Conservation (phyloP, 75 land plant species). For the Isoetes taiwanensis region DNA sequence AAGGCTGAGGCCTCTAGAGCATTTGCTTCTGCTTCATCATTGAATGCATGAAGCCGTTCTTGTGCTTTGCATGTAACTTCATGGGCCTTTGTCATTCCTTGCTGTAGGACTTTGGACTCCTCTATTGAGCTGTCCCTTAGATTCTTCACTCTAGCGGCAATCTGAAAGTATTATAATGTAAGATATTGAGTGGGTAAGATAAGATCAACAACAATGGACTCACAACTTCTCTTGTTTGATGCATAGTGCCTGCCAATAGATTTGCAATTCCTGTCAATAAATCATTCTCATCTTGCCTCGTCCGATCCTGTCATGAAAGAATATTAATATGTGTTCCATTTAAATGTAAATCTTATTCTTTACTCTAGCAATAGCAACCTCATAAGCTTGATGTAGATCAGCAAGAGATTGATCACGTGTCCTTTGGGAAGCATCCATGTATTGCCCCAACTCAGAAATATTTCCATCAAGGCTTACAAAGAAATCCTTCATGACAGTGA, state of each 20-base stretch:
- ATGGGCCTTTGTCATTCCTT: constrained; percentile 41
- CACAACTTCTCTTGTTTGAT: constrained; percentile 69
- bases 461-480: constrained; percentile 46
- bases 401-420: constrained; percentile 44
- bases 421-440: constrained; percentile 42
- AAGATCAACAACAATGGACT: not conserved
- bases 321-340: not conserved
- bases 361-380: constrained; percentile 28
- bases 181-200: not conserved
- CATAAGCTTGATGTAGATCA: constrained; percentile 68
- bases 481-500: constrained; percentile 39
- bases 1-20: constrained; percentile 12
- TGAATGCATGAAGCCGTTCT: constrained; percentile 5
- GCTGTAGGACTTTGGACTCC: constrained; percentile 34
- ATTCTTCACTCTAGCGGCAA: constrained; percentile 33
- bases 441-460: constrained; percentile 39
- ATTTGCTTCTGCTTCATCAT: constrained; percentile 12
- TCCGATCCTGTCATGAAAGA: constrained; percentile 38
- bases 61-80: constrained; percentile 27
- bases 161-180: constrained; percentile 21
- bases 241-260: constrained; percentile 57
- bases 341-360: not conserved
- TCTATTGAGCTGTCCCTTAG: constrained; percentile 31
- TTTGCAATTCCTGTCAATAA: constrained; percentile 64
- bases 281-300: constrained; percentile 44